Percentiles rank a stretch among this genome's conserved stretches.
Conservation (phyloP, 2,329 filamentous ascomycete species). For the Davidsoniella australis region DNA sequence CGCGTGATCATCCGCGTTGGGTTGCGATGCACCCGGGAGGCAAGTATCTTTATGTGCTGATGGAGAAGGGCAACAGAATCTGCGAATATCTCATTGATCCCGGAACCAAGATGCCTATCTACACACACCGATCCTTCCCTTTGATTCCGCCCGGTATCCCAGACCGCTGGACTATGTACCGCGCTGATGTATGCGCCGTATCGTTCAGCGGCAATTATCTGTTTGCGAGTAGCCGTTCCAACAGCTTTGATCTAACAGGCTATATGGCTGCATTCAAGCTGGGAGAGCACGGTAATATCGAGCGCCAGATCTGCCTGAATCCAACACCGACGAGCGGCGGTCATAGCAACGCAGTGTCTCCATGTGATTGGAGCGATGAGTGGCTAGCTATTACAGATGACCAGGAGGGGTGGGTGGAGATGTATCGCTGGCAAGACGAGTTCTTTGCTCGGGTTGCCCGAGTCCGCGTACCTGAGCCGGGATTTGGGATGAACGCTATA, state of each 20-base stretch:
- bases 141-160: constrained; percentile 59
- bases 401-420: constrained; percentile 72
- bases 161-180: constrained; percentile 46
- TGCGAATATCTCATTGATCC: constrained; percentile 70
- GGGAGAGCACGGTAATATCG: constrained; percentile 49
- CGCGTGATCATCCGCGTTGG: constrained; percentile 71
- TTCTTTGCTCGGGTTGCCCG: constrained; percentile 62
- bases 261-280: constrained; percentile 72
- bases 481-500: constrained; percentile 92
- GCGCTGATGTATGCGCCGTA: constrained; percentile 67
- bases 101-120: constrained; percentile 55
- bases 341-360: constrained; percentile 75
- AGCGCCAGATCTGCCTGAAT: constrained; percentile 62
- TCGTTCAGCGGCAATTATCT: constrained; percentile 55
- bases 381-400: constrained; percentile 85
- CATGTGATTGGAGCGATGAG: constrained; percentile 70
- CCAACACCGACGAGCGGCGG: constrained; percentile 77
- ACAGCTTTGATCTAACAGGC: constrained; percentile 57
- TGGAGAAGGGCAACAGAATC: constrained; percentile 76
- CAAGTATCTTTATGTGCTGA: constrained; percentile 66
- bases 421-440: constrained; percentile 75
- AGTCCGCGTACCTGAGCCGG: constrained; percentile 65
- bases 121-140: constrained; percentile 60
- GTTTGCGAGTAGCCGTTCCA: constrained; percentile 70
- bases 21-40: constrained; percentile 68